phyloP scores from a whole-genome alignment of 257 asterid species.

The Solanum lignicaule region DNA sequence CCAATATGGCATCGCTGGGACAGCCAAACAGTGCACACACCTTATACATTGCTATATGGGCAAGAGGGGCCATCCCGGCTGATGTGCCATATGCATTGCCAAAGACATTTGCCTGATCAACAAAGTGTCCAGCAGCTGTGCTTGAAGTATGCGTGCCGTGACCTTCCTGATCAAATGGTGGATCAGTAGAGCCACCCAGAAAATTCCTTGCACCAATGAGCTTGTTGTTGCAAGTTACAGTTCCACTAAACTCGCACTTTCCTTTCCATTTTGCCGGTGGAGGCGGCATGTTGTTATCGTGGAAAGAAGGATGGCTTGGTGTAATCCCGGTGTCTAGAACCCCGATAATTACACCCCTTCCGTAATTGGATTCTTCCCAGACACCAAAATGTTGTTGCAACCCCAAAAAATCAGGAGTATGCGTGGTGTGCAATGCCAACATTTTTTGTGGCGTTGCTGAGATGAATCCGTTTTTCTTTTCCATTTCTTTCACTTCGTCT shows the following conservation, averaged over 20 bases:
- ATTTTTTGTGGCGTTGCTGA: too few species aligned
- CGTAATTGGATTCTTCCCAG: slow-evolving; percentile 36
- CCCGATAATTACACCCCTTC: background rate
- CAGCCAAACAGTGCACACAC: slow-evolving; percentile 6
- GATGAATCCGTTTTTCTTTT: too few species aligned
- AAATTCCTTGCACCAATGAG: background rate
- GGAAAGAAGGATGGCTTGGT: slow-evolving; percentile 41
- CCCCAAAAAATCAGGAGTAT: background rate
- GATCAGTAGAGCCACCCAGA: background rate
- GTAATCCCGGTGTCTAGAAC: slow-evolving; percentile 33
- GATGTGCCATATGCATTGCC: slow-evolving; percentile 26
- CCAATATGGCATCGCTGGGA: slow-evolving; percentile 12
- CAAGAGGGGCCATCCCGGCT: slow-evolving; percentile 25
- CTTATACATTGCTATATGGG: slow-evolving; percentile 41
- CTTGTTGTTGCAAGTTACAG: background rate
- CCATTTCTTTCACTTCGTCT: too few species aligned
- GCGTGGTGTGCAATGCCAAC: background rate
- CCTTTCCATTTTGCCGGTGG: slow-evolving; percentile 48
- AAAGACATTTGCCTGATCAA: slow-evolving; percentile 16
- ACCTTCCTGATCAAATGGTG: slow-evolving; percentile 15
- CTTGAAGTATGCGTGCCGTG: slow-evolving; percentile 19
- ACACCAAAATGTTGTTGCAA: slow-evolving; percentile 22
- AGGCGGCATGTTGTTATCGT: slow-evolving; percentile 37
- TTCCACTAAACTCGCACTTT: slow-evolving; percentile 6
- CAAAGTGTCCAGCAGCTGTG: slow-evolving; percentile 10